Evolutionary conservation across 1,284 basidiomycete species (phyloP).

Genomic region (Cronartium quercuum): DNA sequence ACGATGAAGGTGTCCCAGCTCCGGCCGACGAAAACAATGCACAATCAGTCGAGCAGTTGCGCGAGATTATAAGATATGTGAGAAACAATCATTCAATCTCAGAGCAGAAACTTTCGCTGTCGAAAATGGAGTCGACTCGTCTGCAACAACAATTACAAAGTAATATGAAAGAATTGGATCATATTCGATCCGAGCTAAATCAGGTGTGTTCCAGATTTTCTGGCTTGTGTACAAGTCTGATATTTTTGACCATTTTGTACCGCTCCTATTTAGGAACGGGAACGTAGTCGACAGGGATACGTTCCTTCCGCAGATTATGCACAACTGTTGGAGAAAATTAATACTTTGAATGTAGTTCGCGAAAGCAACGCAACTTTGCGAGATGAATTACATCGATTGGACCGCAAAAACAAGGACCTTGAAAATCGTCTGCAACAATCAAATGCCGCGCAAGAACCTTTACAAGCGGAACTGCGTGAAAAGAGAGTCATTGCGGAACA

Average conservation of each 20-base stretch:
- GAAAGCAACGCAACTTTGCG: conserved; percentile 82
- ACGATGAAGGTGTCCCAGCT: conserved; percentile 58
- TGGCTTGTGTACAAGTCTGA: background rate
- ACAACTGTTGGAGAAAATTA: conserved; percentile 78
- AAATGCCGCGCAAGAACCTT: conserved; percentile 64
- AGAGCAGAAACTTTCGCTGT: conserved; percentile 75
- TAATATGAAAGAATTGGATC: conserved; percentile 63
- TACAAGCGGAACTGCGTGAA: conserved; percentile 63
- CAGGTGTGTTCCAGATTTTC: conserved; percentile 39
- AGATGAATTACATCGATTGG: conserved; percentile 63
- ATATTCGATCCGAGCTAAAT: conserved; percentile 55
- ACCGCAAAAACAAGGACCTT: conserved; percentile 60
- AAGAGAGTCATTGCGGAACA: conserved; percentile 69
- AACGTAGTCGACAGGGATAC: conserved; percentile 61
- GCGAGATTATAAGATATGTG: conserved; percentile 72
- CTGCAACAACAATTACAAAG: conserved; percentile 71
- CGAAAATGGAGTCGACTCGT: conserved; percentile 73
- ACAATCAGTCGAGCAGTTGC: conserved; percentile 58
- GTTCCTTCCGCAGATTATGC: conserved; percentile 72
- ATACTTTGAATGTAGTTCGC: conserved; percentile 74
- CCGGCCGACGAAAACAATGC: conserved; percentile 56
- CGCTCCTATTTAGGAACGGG: conserved; percentile 62
- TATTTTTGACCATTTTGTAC: background rate
- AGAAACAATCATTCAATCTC: conserved; percentile 85
- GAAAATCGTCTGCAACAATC: conserved; percentile 52